These are phyloP conservation scores for Colletotrichum sojae DNA, from an alignment of 2,329 filamentous ascomycete genomes.

Conservation along the genomic window DNA sequence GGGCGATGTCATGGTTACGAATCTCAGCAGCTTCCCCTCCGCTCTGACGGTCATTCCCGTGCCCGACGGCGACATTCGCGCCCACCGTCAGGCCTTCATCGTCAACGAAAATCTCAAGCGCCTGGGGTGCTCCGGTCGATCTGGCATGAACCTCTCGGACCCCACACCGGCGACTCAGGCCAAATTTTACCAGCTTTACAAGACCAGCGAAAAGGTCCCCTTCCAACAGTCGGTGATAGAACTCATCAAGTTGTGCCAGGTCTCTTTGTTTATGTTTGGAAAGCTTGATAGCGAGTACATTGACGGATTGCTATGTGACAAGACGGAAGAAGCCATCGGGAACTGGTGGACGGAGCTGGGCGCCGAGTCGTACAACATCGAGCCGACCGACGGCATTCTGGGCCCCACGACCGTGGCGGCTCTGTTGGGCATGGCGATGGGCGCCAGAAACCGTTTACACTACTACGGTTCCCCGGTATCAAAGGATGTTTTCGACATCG, in stretches of 20 bases:
- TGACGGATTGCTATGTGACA: slow-evolving; percentile 92
- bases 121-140: slow-evolving; percentile 90
- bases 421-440: slow-evolving; percentile 88
- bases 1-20: slow-evolving; percentile 93
- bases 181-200: slow-evolving; percentile 93
- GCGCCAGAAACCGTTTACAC: slow-evolving; percentile 89
- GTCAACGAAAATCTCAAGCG: slow-evolving; percentile 96
- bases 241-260: slow-evolving; percentile 91
- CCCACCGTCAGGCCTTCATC: slow-evolving; percentile 86
- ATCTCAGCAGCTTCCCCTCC: slow-evolving; percentile 91
- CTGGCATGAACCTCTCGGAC: slow-evolving; percentile 83
- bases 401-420: slow-evolving; percentile 93
- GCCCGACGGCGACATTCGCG: slow-evolving; percentile 86
- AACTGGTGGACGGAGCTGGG: slow-evolving; percentile 98
- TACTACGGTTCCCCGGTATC: slow-evolving; percentile 86
- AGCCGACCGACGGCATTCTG: slow-evolving; percentile 92
- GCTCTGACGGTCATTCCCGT: slow-evolving; percentile 92
- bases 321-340: slow-evolving; percentile 89
- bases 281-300: slow-evolving; percentile 90
- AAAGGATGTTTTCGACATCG: slow-evolving; percentile 93
- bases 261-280: slow-evolving; percentile 88
- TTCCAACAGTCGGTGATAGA: slow-evolving; percentile 86
- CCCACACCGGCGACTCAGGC: slow-evolving; percentile 87
- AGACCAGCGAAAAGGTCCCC: slow-evolving; percentile 85
- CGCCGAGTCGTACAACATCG: slow-evolving; percentile 90